Base-by-base conservation (phyloP, 2,329 filamentous ascomycete species). In the Knoxdaviesia capensis region DNA sequence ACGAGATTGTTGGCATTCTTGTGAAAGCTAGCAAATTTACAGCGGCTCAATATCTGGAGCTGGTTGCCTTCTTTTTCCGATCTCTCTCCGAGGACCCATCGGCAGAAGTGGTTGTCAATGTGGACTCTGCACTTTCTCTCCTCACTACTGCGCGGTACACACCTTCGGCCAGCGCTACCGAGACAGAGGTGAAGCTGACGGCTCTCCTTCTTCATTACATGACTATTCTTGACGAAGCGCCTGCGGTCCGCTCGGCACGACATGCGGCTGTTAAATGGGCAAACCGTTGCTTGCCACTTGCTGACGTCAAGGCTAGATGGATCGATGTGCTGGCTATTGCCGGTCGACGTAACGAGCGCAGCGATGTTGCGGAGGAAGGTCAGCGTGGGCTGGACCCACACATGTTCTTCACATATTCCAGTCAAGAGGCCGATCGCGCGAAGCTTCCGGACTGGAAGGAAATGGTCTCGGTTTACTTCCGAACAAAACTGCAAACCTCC, bases 281-380 rank as follows among this genome's bases (percentile, higher is more conserved):
- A 7, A 96, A 96, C 54, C 72, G 83, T 41, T 93, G 85, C 52
- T 64, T 98, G 5, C 73, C 80, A 1, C 94, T 85, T 50, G 68
- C 68, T 20, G 85, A 94, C 52, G 68, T 84, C 7, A 66, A 79
- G 34, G 90, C 76, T 30, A 74, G 90, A 40, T 94, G 85, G 83
- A 81, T 94, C 39, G 76, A 94, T 55, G 71, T 96, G 10, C 66
- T 94, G 40, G 88, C 87, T 6, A 64, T 90, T 6, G 75, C 73
- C 10, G 77, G 77, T 8, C 68, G 68, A 3, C 58, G 62, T 3
- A 70, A 74, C 41, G 80, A 87, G 54, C 73, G 81, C 38, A 80
- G 77, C 46, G 88, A 96, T 53, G 77, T 96, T 3, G 60, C 83
- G 1, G 90, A 98, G 54, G 88, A 96, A 60, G 90, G 86, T 2